These are phyloP conservation scores for Botrytis medusae DNA, from an alignment of 2,329 filamentous ascomycete genomes.

Conservation along the genomic window DNA sequence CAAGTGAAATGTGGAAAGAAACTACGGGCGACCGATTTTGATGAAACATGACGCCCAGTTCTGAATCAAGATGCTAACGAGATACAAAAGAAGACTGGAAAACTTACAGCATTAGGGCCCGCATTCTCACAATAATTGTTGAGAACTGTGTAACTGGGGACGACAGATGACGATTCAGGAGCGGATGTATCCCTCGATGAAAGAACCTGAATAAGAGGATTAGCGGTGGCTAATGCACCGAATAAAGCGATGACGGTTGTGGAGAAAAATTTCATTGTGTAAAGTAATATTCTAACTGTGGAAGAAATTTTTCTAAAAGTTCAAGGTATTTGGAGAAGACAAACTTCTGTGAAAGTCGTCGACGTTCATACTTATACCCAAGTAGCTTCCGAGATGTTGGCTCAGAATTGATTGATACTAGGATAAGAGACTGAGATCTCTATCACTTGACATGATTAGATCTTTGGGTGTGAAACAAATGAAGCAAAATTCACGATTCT, in stretches of 20 bases:
- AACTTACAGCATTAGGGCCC: slow-evolving; percentile 1
- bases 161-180: too few relatives aligned
- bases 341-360: neutral
- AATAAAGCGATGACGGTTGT: neutral
- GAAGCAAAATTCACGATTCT: neutral
- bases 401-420: neutral
- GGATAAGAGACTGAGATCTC: neutral
- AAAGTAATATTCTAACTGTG: neutral
- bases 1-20: neutral
- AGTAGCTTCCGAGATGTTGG: neutral
- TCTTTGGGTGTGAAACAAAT: neutral
- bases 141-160: neutral
- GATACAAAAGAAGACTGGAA: neutral
- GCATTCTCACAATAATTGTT: neutral
- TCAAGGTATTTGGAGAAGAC: neutral
- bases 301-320: too few relatives aligned
- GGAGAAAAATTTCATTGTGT: neutral
- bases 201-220: neutral
- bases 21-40: neutral
- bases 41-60: rapidly evolving
- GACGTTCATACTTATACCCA: neutral
- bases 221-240: neutral
- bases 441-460: neutral
- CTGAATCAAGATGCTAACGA: neutral
- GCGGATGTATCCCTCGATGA: neutral